Evolutionary conservation across 1,284 basidiomycete genomes (phyloP).

Genomic region (Exobasidium rhododendri): DNA sequence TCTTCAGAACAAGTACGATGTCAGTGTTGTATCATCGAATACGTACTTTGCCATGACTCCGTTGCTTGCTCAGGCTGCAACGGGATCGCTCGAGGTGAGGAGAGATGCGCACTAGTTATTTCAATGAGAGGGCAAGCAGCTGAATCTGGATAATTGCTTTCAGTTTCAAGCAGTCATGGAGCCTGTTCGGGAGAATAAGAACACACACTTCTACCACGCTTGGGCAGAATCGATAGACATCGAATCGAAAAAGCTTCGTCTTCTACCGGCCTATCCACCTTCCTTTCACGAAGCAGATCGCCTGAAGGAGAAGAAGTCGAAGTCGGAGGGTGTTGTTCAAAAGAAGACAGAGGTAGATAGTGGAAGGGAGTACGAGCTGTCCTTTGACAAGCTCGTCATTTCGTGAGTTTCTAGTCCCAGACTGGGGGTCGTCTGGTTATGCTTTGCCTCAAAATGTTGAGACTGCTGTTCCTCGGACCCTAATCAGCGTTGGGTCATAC

Average conservation of each 20-base stretch:
- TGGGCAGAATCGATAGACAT: conserved; percentile 50
- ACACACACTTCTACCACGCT: conserved; percentile 55
- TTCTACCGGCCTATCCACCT: conserved; percentile 23
- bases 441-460: not conserved
- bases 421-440: not conserved
- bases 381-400: conserved; percentile 72
- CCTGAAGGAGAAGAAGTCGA: conserved; percentile 51
- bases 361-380: conserved; percentile 21
- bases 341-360: not conserved
- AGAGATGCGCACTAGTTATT: not conserved
- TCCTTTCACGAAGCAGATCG: conserved; percentile 61
- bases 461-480: too few species aligned
- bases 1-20: conserved; percentile 20
- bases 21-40: conserved; percentile 45
- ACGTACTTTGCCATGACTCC: conserved; percentile 35
- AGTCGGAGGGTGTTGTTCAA: not conserved
- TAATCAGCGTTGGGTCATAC: conserved; percentile 69
- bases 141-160: not conserved
- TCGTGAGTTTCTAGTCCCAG: conserved; percentile 34
- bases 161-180: conserved; percentile 65
- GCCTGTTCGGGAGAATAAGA: conserved; percentile 62
- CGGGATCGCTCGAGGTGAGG: conserved; percentile 24
- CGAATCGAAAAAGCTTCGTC: not conserved
- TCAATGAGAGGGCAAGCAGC: not conserved
- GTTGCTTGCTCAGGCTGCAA: conserved; percentile 55